A percentile compares a stretch with the other conserved stretches of the same genome.
phyloP scores from a whole-genome alignment of 2,329 filamentous ascomycete genomes.

The Lachnum nothofagi region DNA sequence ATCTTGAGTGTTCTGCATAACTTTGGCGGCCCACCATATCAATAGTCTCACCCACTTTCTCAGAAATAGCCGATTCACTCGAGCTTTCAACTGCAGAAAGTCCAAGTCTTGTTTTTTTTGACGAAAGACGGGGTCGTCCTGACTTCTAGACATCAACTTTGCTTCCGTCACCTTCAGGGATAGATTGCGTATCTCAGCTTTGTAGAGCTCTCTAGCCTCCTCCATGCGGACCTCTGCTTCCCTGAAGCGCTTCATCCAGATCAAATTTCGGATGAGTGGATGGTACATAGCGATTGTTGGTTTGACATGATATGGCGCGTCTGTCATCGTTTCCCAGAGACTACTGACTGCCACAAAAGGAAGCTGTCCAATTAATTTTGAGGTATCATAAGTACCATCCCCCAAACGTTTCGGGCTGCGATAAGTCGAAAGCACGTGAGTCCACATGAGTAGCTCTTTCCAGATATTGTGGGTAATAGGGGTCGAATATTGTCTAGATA shows the following conservation, averaged over 20 bases:
- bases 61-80: constrained; percentile 4
- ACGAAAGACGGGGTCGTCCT: not conserved
- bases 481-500: constrained; percentile 57
- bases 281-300: constrained; percentile 29
- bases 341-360: constrained; percentile 19
- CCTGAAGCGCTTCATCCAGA: constrained; percentile 12
- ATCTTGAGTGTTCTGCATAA: not conserved
- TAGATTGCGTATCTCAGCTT: constrained; percentile 3
- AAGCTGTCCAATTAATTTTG: constrained; percentile 14
- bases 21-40: not conserved
- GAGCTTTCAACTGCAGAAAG: not conserved
- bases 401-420: not conserved
- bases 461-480: constrained; percentile 54
- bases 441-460: constrained; percentile 63
- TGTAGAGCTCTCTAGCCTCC: constrained; percentile 12
- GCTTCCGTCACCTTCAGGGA: not conserved
- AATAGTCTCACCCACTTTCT: constrained; percentile 4
- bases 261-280: constrained; percentile 19
- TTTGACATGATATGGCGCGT: constrained; percentile 27
- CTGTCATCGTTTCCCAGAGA: constrained; percentile 29
- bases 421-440: constrained; percentile 49
- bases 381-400: not conserved
- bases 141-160: not conserved
- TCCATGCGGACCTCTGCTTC: constrained; percentile 19
- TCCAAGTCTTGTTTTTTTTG: constrained; percentile 2